Conservation (phyloP, 1,139 yeast genomes). For the Taphrina confusa region DNA sequence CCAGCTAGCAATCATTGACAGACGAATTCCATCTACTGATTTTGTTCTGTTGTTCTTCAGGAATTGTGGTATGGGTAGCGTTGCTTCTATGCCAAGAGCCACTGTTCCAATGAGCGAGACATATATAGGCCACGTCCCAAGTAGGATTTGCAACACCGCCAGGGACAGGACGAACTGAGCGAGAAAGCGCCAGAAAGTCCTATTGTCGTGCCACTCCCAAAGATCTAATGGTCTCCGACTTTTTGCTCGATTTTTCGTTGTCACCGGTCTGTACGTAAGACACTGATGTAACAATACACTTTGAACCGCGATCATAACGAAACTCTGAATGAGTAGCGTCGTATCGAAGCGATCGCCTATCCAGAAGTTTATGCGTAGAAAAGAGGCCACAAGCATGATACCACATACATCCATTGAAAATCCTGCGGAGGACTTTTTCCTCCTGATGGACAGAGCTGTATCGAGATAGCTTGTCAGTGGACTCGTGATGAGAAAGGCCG, state of each 20-base stretch:
- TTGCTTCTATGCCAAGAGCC: conserved; percentile 74
- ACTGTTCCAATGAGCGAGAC: conserved; percentile 64
- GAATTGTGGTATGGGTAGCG: conserved; percentile 85
- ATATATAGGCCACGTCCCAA: conserved; percentile 50
- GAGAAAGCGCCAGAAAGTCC: conserved; percentile 49
- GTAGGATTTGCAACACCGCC: conserved; percentile 52
- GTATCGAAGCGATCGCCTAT: conserved; percentile 75
- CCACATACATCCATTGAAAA: conserved; percentile 87
- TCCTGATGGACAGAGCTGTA: conserved; percentile 67
- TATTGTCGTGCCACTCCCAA: conserved; percentile 53
- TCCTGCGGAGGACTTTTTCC: conserved; percentile 66
- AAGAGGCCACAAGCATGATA: conserved; percentile 79
- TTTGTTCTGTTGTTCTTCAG: conserved; percentile 65
- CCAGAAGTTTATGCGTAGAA: conserved; percentile 72
- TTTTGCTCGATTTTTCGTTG: conserved; percentile 48
- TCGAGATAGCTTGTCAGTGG: conserved; percentile 85
- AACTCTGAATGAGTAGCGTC: conserved; percentile 69
- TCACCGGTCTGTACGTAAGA: conserved; percentile 2
- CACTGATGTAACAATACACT: conserved; percentile 44
- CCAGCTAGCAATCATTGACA: conserved; percentile 77
- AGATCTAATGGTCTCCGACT: conserved; percentile 72
- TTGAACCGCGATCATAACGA: conserved; percentile 73
- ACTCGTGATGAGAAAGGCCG: conserved; percentile 23
- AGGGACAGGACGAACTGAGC: conserved; percentile 52
- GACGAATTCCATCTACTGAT: conserved; percentile 74